These are phyloP conservation scores for Centella asiatica DNA, from an alignment of 129 eudicot genomes.

Conservation along the genomic window DNA sequence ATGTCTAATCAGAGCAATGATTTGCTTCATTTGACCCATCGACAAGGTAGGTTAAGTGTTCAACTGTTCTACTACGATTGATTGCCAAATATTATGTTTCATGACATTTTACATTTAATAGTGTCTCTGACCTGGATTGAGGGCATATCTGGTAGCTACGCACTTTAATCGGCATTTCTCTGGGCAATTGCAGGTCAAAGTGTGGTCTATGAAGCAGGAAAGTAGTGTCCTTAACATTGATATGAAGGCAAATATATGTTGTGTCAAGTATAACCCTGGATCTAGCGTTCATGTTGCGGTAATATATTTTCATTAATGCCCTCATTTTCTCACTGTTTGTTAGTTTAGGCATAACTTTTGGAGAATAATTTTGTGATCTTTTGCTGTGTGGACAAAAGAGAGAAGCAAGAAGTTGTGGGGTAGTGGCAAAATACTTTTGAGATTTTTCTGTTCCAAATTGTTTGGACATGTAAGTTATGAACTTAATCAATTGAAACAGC, in stretches of 20 bases:
- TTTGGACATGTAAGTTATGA: background rate
- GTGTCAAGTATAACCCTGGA: slow-evolving; percentile 72
- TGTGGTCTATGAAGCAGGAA: slow-evolving; percentile 70
- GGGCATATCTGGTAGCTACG: background rate
- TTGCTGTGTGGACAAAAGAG: background rate
- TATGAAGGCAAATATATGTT: slow-evolving; percentile 71
- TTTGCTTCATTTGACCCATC: too few relatives aligned
- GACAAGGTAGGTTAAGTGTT: too few relatives aligned
- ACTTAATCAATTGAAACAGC: too few relatives aligned
- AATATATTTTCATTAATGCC: background rate
- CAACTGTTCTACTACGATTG: background rate
- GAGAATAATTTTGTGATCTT: background rate
- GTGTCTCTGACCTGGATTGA: slow-evolving; percentile 2
- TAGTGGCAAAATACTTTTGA: background rate
- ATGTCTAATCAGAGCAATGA: too few relatives aligned
- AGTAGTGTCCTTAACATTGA: slow-evolving; percentile 61
- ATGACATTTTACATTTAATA: background rate
- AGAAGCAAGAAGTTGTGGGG: background rate
- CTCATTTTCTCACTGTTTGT: slow-evolving; percentile 5
- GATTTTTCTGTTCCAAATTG: background rate
- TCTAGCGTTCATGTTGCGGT: slow-evolving; percentile 63
- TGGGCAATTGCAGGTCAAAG: slow-evolving; percentile 44
- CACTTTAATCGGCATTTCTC: slow-evolving; percentile 15
- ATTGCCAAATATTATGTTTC: background rate
- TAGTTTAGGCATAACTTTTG: background rate